Evolutionary conservation across 257 asterid genomes (phyloP).

Genomic region (Anisodus tanguticus): DNA sequence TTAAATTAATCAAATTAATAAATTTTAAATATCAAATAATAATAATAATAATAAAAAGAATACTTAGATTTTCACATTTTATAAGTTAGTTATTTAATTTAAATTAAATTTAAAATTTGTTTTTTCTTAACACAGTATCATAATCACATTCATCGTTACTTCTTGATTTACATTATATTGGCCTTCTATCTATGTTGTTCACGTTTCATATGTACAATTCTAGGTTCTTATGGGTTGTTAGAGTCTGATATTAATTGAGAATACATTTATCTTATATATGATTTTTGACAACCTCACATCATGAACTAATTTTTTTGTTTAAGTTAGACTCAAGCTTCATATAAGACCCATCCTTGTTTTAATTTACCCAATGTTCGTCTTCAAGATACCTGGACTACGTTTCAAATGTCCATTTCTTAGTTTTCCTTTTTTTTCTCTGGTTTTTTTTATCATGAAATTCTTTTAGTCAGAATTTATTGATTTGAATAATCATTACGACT

Average conservation of each 20-base stretch:
- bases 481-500: conserved; percentile 8
- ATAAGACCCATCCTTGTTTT: neutral
- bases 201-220: neutral
- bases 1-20: too few relatives aligned
- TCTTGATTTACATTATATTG: neutral
- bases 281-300: neutral
- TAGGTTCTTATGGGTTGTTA: too few relatives aligned
- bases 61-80: neutral
- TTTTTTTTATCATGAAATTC: neutral
- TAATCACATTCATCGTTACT: too few relatives aligned
- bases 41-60: too few relatives aligned
- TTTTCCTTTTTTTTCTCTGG: neutral
- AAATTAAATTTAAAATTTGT: neutral
- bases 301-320: neutral
- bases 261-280: neutral
- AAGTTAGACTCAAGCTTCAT: too few relatives aligned
- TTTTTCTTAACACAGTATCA: neutral
- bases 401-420: neutral
- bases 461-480: conserved; percentile 2
- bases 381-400: neutral
- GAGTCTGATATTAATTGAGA: too few relatives aligned
- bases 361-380: neutral
- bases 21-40: too few relatives aligned
- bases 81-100: neutral
- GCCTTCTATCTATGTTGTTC: neutral